A percentile compares a stretch with the other conserved stretches of the same genome.
Conservation (phyloP, 2,329 filamentous ascomycete species). For the Pyrenochaeta sp. region DNA sequence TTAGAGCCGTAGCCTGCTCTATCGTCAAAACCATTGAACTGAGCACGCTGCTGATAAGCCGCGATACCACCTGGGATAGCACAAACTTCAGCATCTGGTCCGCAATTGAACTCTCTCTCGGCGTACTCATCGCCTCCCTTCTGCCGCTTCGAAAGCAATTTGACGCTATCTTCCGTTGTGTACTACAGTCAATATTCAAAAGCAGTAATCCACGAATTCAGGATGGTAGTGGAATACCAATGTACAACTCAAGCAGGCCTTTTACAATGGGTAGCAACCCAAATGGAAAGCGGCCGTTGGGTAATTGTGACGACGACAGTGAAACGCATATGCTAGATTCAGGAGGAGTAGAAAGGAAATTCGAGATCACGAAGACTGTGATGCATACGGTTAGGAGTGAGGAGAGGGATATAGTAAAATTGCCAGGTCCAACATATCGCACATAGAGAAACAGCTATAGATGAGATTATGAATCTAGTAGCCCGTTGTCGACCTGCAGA, state of each 20-base stretch:
- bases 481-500: too few species aligned
- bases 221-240: conserved; percentile 17
- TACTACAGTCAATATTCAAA: conserved; percentile 25
- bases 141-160: conserved; percentile 39
- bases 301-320: conserved; percentile 27
- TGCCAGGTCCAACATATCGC: conserved; percentile 1
- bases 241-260: conserved; percentile 27
- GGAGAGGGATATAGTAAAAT: conserved; percentile 3
- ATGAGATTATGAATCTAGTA: neutral
- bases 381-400: conserved; percentile 29
- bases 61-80: conserved; percentile 36
- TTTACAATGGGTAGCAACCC: conserved; percentile 10
- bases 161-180: conserved; percentile 25
- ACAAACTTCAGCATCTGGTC: conserved; percentile 39
- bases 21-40: conserved; percentile 40
- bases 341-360: neutral
- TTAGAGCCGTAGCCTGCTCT: conserved; percentile 35
- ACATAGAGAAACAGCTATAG: neutral
- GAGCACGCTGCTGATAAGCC: conserved; percentile 22
- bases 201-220: conserved; percentile 12
- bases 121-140: conserved; percentile 31
- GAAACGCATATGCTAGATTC: conserved; percentile 25
- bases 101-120: conserved; percentile 29
- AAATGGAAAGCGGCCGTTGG: conserved; percentile 8
- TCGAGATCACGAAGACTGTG: conserved; percentile 29